Evolutionary conservation across 352 stramenopile genomes (phyloP).

Genomic region (Globisporangium viniferum): DNA sequence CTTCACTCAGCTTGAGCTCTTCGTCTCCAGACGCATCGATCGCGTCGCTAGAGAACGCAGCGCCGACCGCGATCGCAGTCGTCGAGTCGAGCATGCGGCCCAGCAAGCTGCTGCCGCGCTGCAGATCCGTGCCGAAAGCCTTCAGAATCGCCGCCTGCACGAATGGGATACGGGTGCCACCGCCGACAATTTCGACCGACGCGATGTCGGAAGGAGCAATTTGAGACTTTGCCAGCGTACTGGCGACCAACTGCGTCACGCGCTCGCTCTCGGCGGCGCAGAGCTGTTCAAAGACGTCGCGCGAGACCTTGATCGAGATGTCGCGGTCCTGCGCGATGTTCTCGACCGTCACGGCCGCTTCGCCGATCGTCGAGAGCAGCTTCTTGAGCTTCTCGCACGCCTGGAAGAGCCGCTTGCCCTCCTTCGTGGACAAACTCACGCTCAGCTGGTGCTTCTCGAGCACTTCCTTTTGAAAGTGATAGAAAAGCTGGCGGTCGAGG

Average conservation of each 20-base stretch:
- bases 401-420: slow-evolving; percentile 84
- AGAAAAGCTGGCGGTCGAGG: slow-evolving; percentile 74
- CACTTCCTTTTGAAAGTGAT: slow-evolving; percentile 74
- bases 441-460: slow-evolving; percentile 46
- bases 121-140: slow-evolving; percentile 41
- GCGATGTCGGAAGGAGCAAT: slow-evolving; percentile 38
- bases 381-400: slow-evolving; percentile 89
- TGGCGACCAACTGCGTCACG: slow-evolving; percentile 53
- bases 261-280: slow-evolving; percentile 46
- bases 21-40: slow-evolving; percentile 4
- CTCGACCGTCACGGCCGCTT: slow-evolving; percentile 79
- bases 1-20: slow-evolving; percentile 20
- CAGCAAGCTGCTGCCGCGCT: slow-evolving; percentile 39
- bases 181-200: slow-evolving; percentile 89
- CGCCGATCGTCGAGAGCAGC: slow-evolving; percentile 83
- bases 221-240: slow-evolving; percentile 43
- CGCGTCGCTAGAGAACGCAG: slow-evolving; percentile 44
- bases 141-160: slow-evolving; percentile 77
- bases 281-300: slow-evolving; percentile 67
- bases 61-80: slow-evolving; percentile 76
- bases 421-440: slow-evolving; percentile 65
- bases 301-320: slow-evolving; percentile 68
- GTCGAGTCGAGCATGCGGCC: slow-evolving; percentile 89
- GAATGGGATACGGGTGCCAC: slow-evolving; percentile 85
- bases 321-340: slow-evolving; percentile 83